Conservation (phyloP, 176 grass and related monocot species). For the Typha latifolia region DNA sequence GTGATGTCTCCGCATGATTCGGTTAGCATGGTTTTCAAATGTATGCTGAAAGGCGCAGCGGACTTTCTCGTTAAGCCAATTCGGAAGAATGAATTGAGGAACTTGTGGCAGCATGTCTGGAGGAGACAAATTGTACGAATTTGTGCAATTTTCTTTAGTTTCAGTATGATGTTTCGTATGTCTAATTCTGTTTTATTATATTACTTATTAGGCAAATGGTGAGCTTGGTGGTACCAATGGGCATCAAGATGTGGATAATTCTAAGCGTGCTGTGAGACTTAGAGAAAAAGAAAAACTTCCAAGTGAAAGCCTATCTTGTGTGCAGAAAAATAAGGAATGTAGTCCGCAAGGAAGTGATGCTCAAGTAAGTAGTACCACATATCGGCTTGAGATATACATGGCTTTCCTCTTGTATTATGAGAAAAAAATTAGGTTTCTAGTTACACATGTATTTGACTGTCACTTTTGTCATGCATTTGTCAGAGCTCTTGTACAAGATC, state of each 20-base stretch:
- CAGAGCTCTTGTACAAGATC: conserved; percentile 98
- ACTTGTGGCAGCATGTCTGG: conserved; percentile 99
- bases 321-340: conserved; percentile 47
- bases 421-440: conserved; percentile 6
- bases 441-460: background rate
- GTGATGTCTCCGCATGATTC: conserved; percentile 99
- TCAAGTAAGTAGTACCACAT: conserved; percentile 64
- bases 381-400: too few relatives aligned
- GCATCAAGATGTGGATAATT: conserved; percentile 40
- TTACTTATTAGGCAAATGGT: conserved; percentile 46
- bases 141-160: too few relatives aligned
- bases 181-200: background rate
- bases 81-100: conserved; percentile 82
- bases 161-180: too few relatives aligned
- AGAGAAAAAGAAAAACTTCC: conserved; percentile 15
- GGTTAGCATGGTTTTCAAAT: conserved; percentile 96
- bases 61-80: conserved; percentile 97
- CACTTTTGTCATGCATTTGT: conserved; percentile 13
- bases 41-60: conserved; percentile 92
- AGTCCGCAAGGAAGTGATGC: conserved; percentile 92
- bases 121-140: conserved; percentile 76
- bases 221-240: conserved; percentile 24
- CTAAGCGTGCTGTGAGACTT: conserved; percentile 13
- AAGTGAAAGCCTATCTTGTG: conserved; percentile 9
- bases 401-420: background rate